Evolutionary conservation across 257 asterid species (phyloP).

Genomic region (Fraxinus anomala): DNA sequence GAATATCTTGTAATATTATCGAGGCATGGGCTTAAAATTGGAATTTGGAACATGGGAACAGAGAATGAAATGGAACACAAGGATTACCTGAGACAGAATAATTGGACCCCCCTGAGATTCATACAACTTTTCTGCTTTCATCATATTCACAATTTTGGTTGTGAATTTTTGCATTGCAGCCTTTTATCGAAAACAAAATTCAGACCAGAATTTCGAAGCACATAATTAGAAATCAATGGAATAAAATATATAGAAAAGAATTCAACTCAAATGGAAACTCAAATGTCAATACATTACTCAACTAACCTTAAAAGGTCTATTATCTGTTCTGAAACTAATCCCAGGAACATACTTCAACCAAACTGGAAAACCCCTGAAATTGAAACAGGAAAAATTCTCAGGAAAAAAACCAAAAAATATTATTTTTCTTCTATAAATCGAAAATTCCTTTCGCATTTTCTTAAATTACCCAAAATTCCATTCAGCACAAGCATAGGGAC

Average conservation of each 20-base stretch:
- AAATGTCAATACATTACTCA: too few relatives aligned
- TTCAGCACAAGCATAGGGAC: conserved; percentile 87
- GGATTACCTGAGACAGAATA: conserved; percentile 68
- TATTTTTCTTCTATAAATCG: too few relatives aligned
- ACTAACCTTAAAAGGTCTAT: conserved; percentile 74
- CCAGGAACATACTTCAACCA: conserved; percentile 92
- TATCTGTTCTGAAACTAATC: conserved; percentile 78
- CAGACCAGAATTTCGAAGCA: neutral
- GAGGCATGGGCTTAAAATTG: too few relatives aligned
- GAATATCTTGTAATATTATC: too few relatives aligned
- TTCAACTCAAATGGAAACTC: too few relatives aligned
- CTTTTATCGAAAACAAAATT: conserved; percentile 30
- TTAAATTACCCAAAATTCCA: conserved; percentile 82
- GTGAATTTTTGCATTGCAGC: conserved; percentile 77
- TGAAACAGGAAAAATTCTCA: too few relatives aligned
- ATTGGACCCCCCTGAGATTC: conserved; percentile 94
- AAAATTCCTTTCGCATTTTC: too few relatives aligned
- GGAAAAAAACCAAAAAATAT: too few relatives aligned
- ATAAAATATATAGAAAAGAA: too few relatives aligned
- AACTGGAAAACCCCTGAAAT: conserved; percentile 42
- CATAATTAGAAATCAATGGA: too few relatives aligned
- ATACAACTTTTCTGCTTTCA: conserved; percentile 72
- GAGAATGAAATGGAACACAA: too few relatives aligned
- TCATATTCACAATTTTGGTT: conserved; percentile 53
- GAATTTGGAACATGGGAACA: too few relatives aligned